Conservation (phyloP, 768 basidiomycete species). For the Rickenella mellea region DNA sequence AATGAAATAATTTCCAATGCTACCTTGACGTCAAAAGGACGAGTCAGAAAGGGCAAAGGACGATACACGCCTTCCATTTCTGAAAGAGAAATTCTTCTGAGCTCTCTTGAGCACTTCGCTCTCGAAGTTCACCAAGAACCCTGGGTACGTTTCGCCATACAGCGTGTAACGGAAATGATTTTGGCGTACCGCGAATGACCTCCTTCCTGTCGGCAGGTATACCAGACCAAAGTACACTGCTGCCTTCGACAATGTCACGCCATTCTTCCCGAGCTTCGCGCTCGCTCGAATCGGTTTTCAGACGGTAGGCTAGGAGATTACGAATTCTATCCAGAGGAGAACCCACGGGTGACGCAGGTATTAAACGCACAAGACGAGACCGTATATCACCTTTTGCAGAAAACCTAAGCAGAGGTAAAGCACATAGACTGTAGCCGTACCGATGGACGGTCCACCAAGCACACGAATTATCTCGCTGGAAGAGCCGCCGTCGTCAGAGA, state of each 20-base stretch:
- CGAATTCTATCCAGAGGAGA: constrained; percentile 70
- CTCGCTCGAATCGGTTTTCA: constrained; percentile 61
- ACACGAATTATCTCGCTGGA: constrained; percentile 93
- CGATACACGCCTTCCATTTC: constrained; percentile 66
- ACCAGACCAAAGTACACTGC: constrained; percentile 69
- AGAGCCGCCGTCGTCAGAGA: constrained; percentile 93
- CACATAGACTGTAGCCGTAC: constrained; percentile 24
- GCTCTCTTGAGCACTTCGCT: constrained; percentile 79
- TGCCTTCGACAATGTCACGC: constrained; percentile 87
- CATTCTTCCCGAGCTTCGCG: constrained; percentile 80
- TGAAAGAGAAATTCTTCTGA: constrained; percentile 90
- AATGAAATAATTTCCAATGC: constrained; percentile 86
- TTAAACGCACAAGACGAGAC: constrained; percentile 81
- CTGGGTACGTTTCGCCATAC: constrained; percentile 25
- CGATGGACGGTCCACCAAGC: constrained; percentile 78
- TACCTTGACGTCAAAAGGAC: constrained; percentile 16
- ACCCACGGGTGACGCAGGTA: constrained; percentile 49
- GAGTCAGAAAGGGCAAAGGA: constrained; percentile 23
- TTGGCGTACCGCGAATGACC: constrained; percentile 66
- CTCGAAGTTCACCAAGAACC: constrained; percentile 90
- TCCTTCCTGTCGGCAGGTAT: constrained; percentile 89
- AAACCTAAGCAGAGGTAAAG: constrained; percentile 1
- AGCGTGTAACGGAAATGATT: background rate
- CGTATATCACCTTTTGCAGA: constrained; percentile 68
- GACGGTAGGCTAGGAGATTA: constrained; percentile 67